phyloP scores from a whole-genome alignment of 345 rosid genomes.

The Balakata baccata region DNA sequence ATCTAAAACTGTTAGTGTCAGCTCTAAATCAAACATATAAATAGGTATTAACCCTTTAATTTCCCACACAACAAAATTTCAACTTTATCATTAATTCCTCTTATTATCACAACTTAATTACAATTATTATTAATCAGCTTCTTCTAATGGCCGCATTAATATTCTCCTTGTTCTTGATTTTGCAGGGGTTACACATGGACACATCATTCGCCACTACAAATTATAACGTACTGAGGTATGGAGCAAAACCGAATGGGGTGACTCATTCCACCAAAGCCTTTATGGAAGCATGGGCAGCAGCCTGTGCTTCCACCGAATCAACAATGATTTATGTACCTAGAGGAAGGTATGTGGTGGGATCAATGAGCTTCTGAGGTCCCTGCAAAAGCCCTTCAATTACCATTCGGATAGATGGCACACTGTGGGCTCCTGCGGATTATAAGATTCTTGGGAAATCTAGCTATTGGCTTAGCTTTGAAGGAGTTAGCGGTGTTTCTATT shows the following conservation, averaged over 20 bases:
- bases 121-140: too few species aligned
- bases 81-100: too few species aligned
- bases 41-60: too few species aligned
- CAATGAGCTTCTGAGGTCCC: conserved; percentile 31
- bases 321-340: conserved; percentile 34
- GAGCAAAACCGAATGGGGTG: conserved; percentile 42
- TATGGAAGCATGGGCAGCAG: conserved; percentile 43
- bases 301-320: conserved; percentile 33
- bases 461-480: conserved; percentile 47
- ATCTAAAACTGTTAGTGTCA: too few species aligned
- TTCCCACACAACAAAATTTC: too few species aligned
- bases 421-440: conserved; percentile 49
- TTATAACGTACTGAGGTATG: conserved; percentile 39
- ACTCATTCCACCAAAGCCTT: conserved; percentile 45
- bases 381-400: conserved; percentile 42
- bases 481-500: conserved; percentile 44
- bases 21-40: too few species aligned
- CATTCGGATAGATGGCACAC: conserved; percentile 43
- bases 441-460: conserved; percentile 32
- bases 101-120: too few species aligned
- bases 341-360: conserved; percentile 43
- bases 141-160: too few species aligned
- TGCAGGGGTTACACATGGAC: neutral
- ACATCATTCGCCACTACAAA: conserved; percentile 25
- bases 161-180: neutral